phyloP scores from a whole-genome alignment of 176 grass and related monocot species.

The Eremochloa ophiuroides region DNA sequence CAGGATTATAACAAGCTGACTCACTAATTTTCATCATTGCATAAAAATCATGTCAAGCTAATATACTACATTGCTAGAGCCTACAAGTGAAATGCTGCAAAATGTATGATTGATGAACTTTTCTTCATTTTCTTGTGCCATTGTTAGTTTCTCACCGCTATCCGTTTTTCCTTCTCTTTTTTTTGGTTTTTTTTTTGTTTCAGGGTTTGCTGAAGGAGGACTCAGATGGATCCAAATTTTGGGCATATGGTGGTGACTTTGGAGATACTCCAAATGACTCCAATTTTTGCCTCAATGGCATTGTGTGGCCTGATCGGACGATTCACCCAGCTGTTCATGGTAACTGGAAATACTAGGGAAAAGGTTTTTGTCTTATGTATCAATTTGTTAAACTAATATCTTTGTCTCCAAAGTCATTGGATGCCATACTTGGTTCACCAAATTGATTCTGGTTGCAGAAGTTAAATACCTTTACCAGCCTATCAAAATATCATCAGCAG shows the following conservation, averaged over 20 bases:
- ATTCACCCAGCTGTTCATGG: constrained; percentile 88
- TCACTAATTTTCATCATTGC: not conserved
- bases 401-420: not conserved
- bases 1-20: not conserved
- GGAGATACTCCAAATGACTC: constrained; percentile 87
- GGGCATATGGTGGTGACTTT: constrained; percentile 96
- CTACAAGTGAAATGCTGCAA: not conserved
- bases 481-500: constrained; percentile 59
- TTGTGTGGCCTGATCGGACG: constrained; percentile 91
- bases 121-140: not conserved
- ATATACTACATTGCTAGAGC: not conserved
- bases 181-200: constrained; percentile 10
- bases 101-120: not conserved
- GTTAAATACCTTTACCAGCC: constrained; percentile 96
- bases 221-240: constrained; percentile 63
- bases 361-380: not conserved
- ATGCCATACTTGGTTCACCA: constrained; percentile 19
- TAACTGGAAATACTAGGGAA: constrained; percentile 28
- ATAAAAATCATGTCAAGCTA: not conserved
- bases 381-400: not conserved
- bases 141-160: not conserved
- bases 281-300: constrained; percentile 95
- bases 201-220: constrained; percentile 81
- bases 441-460: constrained; percentile 56
- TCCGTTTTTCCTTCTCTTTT: not conserved